Percentiles rank a stretch among this genome's conserved stretches.
Evolutionary conservation across 768 basidiomycete species (phyloP).

Genomic region (Suillus americanus): DNA sequence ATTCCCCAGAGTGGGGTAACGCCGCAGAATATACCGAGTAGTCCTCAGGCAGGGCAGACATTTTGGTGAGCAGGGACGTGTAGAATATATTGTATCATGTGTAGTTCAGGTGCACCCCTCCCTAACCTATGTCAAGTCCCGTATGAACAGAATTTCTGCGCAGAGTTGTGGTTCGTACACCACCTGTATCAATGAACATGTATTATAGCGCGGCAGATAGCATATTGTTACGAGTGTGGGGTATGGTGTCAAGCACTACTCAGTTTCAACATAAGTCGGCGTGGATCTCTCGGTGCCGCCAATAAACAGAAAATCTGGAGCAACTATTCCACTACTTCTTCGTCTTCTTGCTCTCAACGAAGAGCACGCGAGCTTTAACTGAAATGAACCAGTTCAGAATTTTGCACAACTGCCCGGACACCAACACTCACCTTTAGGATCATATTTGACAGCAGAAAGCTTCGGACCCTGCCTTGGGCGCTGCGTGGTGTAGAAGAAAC

Average conservation of each 20-base stretch:
- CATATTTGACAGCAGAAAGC: conserved; percentile 89
- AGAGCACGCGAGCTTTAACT: conserved; percentile 75
- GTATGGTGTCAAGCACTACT: not conserved
- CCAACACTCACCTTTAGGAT: conserved; percentile 68
- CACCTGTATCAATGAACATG: not conserved
- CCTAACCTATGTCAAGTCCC: not conserved
- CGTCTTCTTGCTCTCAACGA: conserved; percentile 77
- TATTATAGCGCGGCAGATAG: not conserved
- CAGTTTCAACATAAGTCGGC: not conserved
- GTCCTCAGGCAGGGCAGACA: conserved; percentile 3
- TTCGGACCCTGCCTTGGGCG: conserved; percentile 74
- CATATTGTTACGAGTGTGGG: not conserved
- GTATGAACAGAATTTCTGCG: not conserved
- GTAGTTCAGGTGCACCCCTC: not conserved
- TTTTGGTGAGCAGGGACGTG: conserved; percentile 5
- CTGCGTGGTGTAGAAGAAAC: conserved; percentile 87
- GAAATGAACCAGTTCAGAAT: conserved; percentile 6
- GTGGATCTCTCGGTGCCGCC: not conserved
- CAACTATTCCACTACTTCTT: conserved; percentile 43
- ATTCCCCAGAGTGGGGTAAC: conserved; percentile 42
- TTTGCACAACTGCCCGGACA: not conserved
- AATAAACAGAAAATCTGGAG: not conserved
- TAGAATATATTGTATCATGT: not conserved
- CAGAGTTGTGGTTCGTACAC: not conserved
- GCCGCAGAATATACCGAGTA: conserved; percentile 51